These are phyloP conservation scores for Fusarium floridanum DNA, from an alignment of 2,329 filamentous ascomycete species.

Conservation along the genomic window DNA sequence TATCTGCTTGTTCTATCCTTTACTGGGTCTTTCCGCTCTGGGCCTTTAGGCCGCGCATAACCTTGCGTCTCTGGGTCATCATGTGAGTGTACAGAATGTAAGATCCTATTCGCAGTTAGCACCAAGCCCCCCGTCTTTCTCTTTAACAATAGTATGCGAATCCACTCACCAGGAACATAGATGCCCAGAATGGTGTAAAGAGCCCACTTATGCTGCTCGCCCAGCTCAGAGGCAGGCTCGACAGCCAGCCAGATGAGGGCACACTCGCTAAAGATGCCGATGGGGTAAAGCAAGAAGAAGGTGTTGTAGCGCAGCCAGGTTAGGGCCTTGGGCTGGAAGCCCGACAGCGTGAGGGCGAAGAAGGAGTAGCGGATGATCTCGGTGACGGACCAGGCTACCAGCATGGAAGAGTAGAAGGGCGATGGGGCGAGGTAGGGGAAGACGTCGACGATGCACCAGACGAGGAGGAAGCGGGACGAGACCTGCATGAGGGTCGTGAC, in stretches of 20 bases:
- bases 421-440: slow-evolving; percentile 76
- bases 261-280: slow-evolving; percentile 91
- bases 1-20: not conserved
- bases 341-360: slow-evolving; percentile 81
- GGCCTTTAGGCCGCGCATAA: slow-evolving; percentile 73
- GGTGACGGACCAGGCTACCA: slow-evolving; percentile 88
- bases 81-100: slow-evolving; percentile 95
- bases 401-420: slow-evolving; percentile 79
- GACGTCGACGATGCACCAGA: slow-evolving; percentile 84
- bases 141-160: not conserved
- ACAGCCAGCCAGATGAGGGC: slow-evolving; percentile 81
- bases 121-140: not conserved
- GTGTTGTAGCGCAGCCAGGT: slow-evolving; percentile 92
- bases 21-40: slow-evolving; percentile 57
- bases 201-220: slow-evolving; percentile 66
- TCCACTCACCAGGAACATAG: slow-evolving; percentile 81
- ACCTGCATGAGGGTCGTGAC: slow-evolving; percentile 93
- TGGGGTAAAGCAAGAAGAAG: slow-evolving; percentile 91
- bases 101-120: slow-evolving; percentile 61
- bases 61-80: slow-evolving; percentile 89
- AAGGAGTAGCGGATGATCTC: slow-evolving; percentile 95
- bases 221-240: slow-evolving; percentile 64
- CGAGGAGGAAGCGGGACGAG: slow-evolving; percentile 84
- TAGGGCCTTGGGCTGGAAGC: slow-evolving; percentile 72
- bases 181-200: slow-evolving; percentile 76